Evolutionary conservation across 495 filamentous ascomycete genomes (phyloP).

Genomic region (Amphirosellinia nigrospora): DNA sequence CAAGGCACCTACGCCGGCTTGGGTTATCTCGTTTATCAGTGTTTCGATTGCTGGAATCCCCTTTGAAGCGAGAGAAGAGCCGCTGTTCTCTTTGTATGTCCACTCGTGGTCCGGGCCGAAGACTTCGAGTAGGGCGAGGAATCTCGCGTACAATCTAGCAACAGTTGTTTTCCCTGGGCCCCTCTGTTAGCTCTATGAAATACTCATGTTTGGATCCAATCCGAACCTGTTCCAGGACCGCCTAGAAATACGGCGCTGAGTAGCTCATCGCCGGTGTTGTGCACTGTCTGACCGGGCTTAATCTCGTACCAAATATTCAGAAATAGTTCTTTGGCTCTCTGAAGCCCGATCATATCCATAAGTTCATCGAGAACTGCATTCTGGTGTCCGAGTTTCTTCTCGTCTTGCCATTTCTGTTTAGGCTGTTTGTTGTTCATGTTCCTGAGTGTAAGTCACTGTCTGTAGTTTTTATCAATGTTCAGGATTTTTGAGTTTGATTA

Average conservation of each 20-base stretch:
- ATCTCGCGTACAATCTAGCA: background rate
- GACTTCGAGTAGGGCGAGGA: background rate
- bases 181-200: background rate
- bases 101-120: background rate
- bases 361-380: background rate
- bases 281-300: background rate
- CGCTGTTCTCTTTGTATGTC: background rate
- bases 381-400: background rate
- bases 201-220: background rate
- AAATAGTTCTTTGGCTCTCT: background rate
- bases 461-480: background rate
- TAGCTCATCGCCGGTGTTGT: background rate
- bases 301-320: background rate
- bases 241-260: background rate
- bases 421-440: background rate
- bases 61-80: background rate
- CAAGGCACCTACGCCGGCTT: background rate
- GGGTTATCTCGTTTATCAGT: background rate
- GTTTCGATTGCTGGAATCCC: background rate
- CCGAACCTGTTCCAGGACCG: background rate
- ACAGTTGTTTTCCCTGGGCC: background rate
- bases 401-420: background rate
- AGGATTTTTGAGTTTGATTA: background rate
- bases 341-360: background rate
- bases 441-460: background rate